A percentile compares a stretch with the other conserved stretches of the same genome.
These are phyloP conservation scores for Curvularia sp. DNA, from an alignment of 2,329 filamentous ascomycete genomes.

Conservation along the genomic window DNA sequence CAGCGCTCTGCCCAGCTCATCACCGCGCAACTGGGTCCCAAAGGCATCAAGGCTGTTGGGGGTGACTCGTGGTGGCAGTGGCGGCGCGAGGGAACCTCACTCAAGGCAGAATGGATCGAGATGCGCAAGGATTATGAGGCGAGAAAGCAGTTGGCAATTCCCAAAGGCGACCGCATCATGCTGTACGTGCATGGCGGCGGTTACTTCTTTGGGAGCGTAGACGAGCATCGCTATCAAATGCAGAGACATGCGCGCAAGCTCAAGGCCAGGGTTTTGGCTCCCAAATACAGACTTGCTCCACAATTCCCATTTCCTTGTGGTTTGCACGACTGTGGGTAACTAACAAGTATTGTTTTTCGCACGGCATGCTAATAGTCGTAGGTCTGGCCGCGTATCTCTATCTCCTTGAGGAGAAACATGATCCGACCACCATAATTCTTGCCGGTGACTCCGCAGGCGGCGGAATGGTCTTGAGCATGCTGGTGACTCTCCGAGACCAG, in stretches of 20 bases:
- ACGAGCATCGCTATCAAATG: slow-evolving; percentile 98
- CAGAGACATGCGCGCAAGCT: slow-evolving; percentile 94
- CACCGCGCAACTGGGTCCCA: slow-evolving; percentile 75
- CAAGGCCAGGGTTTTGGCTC: slow-evolving; percentile 85
- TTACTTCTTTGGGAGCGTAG: slow-evolving; percentile 94
- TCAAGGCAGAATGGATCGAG: slow-evolving; percentile 94
- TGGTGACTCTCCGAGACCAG: slow-evolving; percentile 83
- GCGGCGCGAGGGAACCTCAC: slow-evolving; percentile 67
- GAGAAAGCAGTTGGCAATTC: slow-evolving; percentile 66
- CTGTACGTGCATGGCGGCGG: slow-evolving; percentile 93
- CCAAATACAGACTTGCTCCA: slow-evolving; percentile 84
- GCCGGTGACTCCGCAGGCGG: slow-evolving; percentile 94
- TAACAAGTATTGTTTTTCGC: neutral
- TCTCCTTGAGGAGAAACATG: slow-evolving; percentile 73
- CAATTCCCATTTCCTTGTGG: slow-evolving; percentile 97
- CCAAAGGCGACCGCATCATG: slow-evolving; percentile 76
- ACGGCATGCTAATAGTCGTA: slow-evolving; percentile 17
- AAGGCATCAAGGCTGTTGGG: slow-evolving; percentile 79
- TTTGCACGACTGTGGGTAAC: slow-evolving; percentile 74
- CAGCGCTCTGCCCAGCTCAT: slow-evolving; percentile 70
- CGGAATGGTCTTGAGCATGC: slow-evolving; percentile 82
- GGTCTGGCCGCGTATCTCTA: slow-evolving; percentile 81
- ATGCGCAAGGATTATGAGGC: slow-evolving; percentile 84
- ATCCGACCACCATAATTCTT: slow-evolving; percentile 81
- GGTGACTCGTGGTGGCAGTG: slow-evolving; percentile 79